Conservation (phyloP, 768 basidiomycete species). For the Harrya chromipes region DNA sequence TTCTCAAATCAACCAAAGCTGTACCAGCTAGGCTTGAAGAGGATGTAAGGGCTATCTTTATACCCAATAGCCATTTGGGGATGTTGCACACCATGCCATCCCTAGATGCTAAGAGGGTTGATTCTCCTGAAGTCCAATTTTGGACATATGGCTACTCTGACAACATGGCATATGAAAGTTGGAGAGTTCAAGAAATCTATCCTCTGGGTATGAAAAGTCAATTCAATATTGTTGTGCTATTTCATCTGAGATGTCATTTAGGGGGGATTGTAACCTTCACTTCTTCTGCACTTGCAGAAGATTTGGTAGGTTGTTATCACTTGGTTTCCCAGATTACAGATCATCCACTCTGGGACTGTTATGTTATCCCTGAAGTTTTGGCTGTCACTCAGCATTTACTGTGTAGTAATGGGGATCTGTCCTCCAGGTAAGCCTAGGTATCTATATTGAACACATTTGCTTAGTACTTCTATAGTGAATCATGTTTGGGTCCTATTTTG, state of each 20-base stretch:
- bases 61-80: constrained; percentile 57
- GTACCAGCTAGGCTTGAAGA: constrained; percentile 35
- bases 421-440: constrained; percentile 10
- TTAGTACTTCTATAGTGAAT: constrained; percentile 6
- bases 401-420: neutral
- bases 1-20: constrained; percentile 46
- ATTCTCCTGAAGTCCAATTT: constrained; percentile 50
- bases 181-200: constrained; percentile 67
- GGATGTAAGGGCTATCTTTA: constrained; percentile 54
- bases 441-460: neutral
- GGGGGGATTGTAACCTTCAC: constrained; percentile 76
- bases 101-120: constrained; percentile 45
- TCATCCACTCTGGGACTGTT: constrained; percentile 69
- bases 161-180: constrained; percentile 45
- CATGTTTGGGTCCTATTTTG: constrained; percentile 21
- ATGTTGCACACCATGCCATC: constrained; percentile 48
- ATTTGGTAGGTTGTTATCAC: constrained; percentile 46
- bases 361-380: constrained; percentile 61
- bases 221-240: neutral
- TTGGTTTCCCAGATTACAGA: constrained; percentile 49
- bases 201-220: constrained; percentile 50
- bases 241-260: constrained; percentile 24
- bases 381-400: constrained; percentile 37
- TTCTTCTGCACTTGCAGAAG: constrained; percentile 52
- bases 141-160: constrained; percentile 67